Conservation (phyloP, 352 stramenopile genomes). For the Pythium apleroticum region DNA sequence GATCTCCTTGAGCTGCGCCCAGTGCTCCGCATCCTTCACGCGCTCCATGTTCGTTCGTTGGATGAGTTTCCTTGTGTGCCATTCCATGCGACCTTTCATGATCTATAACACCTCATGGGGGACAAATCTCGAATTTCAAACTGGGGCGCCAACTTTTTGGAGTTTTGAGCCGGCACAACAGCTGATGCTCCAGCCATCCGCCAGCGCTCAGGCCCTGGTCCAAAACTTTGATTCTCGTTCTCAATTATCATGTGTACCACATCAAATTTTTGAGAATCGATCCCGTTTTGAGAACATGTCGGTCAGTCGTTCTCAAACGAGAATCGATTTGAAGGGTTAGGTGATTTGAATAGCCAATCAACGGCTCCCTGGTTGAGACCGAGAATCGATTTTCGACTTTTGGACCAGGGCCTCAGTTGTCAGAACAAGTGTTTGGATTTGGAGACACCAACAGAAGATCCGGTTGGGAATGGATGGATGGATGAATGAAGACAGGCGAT, state of each 20-base stretch:
- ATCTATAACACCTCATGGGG: not conserved
- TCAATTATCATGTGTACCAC: too few species aligned
- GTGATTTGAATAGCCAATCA: too few species aligned
- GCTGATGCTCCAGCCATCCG: not conserved
- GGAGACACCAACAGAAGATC: not conserved
- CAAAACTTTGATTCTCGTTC: too few species aligned
- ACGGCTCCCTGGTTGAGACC: too few species aligned
- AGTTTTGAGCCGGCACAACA: not conserved
- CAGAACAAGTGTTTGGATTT: too few species aligned
- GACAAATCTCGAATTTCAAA: not conserved
- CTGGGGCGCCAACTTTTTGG: not conserved
- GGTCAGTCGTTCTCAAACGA: too few species aligned
- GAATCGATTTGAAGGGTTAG: too few species aligned
- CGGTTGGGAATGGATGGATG: not conserved
- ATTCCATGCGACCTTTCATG: conserved; percentile 12
- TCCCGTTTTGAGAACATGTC: too few species aligned
- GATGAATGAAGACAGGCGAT: not conserved
- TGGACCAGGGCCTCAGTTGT: not conserved
- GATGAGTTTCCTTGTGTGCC: not conserved
- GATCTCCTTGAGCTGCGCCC: conserved; percentile 43
- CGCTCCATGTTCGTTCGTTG: conserved; percentile 32
- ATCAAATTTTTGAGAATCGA: too few species aligned
- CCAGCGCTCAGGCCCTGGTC: not conserved
- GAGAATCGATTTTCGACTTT: too few species aligned
- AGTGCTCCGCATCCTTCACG: conserved; percentile 64